Conservation (phyloP, 164 flowering plant species). For the Macadamia integrifolia region DNA sequence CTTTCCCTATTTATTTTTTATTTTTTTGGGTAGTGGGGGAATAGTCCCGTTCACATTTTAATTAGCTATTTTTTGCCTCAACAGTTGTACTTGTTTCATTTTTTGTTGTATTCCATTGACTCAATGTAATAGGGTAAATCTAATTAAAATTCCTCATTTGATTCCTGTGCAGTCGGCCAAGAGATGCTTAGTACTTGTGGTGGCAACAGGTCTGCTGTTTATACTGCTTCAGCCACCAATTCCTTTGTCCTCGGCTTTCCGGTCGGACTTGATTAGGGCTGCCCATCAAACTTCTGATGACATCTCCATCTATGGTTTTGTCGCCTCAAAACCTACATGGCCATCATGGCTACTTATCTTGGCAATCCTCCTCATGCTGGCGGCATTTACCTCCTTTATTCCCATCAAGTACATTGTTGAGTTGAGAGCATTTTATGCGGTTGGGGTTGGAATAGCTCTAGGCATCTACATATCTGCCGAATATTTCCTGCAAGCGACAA, state of each 20-base stretch:
- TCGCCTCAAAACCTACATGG: conserved; percentile 84
- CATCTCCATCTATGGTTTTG: conserved; percentile 84
- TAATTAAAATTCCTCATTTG: not conserved
- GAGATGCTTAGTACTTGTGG: conserved; percentile 77
- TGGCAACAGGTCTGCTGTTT: conserved; percentile 82
- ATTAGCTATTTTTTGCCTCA: too few relatives aligned
- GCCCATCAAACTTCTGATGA: conserved; percentile 89
- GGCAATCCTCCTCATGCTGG: conserved; percentile 75
- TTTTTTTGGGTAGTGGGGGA: too few relatives aligned
- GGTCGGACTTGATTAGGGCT: conserved; percentile 72
- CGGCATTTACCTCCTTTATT: conserved; percentile 74
- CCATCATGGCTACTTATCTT: conserved; percentile 94
- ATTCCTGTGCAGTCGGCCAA: conserved; percentile 72
- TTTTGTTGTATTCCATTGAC: not conserved
- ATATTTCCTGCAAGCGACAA: conserved; percentile 69
- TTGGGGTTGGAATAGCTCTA: conserved; percentile 79
- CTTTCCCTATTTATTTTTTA: too few relatives aligned
- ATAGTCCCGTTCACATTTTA: too few relatives aligned
- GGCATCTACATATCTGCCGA: conserved; percentile 90
- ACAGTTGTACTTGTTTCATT: not conserved
- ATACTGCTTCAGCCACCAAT: conserved; percentile 86
- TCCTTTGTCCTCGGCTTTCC: conserved; percentile 75
- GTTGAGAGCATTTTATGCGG: conserved; percentile 67
- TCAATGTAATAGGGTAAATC: not conserved
- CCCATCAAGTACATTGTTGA: conserved; percentile 90